These are phyloP conservation scores for Nymphaea thermarum DNA, from an alignment of 164 flowering plant genomes.

Conservation along the genomic window DNA sequence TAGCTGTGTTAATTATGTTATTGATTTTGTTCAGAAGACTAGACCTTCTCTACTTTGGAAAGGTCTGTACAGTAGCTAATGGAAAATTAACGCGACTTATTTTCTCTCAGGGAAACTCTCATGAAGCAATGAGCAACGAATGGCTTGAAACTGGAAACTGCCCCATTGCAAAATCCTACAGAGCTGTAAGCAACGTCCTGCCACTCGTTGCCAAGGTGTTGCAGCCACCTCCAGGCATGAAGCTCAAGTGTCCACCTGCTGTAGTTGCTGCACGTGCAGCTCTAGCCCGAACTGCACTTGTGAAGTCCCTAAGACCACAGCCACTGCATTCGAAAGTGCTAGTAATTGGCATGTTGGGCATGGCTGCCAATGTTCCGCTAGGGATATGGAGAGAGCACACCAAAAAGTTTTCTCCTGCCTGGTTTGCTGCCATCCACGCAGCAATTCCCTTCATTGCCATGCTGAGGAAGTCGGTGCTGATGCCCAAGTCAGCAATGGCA, in stretches of 20 bases:
- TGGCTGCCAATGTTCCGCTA: conserved; percentile 74
- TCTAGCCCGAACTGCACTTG: conserved; percentile 60
- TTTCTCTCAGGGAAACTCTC: conserved; percentile 14
- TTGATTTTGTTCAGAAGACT: too few relatives aligned
- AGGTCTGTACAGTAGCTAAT: not conserved
- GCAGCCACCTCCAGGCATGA: conserved; percentile 63
- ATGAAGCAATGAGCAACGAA: conserved; percentile 62
- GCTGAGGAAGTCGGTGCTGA: conserved; percentile 53
- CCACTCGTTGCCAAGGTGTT: conserved; percentile 63
- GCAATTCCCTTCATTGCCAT: conserved; percentile 92
- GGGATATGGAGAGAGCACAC: conserved; percentile 91
- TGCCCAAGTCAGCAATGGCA: conserved; percentile 82
- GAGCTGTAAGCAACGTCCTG: conserved; percentile 53
- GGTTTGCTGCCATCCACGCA: conserved; percentile 87
- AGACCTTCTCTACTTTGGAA: too few relatives aligned
- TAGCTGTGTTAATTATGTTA: too few relatives aligned
- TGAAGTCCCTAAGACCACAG: conserved; percentile 62
- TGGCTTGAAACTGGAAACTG: conserved; percentile 77
- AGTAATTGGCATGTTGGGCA: conserved; percentile 54
- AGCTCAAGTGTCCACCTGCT: conserved; percentile 66
- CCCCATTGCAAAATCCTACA: conserved; percentile 76
- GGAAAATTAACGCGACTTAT: not conserved
- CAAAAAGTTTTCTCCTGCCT: conserved; percentile 55
- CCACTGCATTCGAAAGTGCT: conserved; percentile 58
- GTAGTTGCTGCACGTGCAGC: conserved; percentile 80